Conservation (phyloP, 495 filamentous ascomycete genomes). For the Penicillium diatomitis region DNA sequence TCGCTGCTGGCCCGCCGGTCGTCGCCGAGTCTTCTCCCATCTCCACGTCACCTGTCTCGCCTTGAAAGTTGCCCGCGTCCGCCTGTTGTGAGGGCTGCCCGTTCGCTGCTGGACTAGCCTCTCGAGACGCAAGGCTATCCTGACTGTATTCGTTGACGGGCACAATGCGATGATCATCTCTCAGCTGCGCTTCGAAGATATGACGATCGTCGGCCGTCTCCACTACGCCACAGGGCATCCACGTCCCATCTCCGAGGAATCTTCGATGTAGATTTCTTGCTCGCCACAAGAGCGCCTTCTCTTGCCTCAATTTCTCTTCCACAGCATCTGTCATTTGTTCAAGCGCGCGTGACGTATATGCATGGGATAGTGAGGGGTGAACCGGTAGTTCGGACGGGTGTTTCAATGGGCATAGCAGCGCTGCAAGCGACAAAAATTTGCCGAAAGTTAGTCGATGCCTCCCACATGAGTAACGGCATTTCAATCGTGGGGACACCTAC, state of each 20-base stretch:
- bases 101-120: background rate
- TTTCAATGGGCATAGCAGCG: constrained; percentile 78
- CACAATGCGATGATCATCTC: constrained; percentile 9
- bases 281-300: constrained; percentile 63
- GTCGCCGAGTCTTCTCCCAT: constrained; percentile 30
- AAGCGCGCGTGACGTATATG: constrained; percentile 76
- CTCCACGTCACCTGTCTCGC: constrained; percentile 28
- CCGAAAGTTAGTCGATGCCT: constrained; percentile 2
- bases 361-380: constrained; percentile 74
- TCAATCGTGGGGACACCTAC: constrained; percentile 31
- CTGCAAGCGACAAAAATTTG: constrained; percentile 33
- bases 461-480: background rate
- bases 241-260: constrained; percentile 70
- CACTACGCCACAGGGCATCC: constrained; percentile 58
- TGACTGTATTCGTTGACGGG: constrained; percentile 10
- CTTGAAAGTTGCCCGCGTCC: background rate
- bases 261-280: constrained; percentile 69
- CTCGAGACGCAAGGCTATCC: constrained; percentile 6
- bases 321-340: constrained; percentile 64
- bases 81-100: constrained; percentile 7
- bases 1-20: constrained; percentile 1
- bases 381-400: constrained; percentile 73
- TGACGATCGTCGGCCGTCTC: constrained; percentile 29
- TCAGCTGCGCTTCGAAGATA: constrained; percentile 31
- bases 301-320: constrained; percentile 64